Conservation (phyloP, 345 rosid species). For the Carallia brachiata region DNA sequence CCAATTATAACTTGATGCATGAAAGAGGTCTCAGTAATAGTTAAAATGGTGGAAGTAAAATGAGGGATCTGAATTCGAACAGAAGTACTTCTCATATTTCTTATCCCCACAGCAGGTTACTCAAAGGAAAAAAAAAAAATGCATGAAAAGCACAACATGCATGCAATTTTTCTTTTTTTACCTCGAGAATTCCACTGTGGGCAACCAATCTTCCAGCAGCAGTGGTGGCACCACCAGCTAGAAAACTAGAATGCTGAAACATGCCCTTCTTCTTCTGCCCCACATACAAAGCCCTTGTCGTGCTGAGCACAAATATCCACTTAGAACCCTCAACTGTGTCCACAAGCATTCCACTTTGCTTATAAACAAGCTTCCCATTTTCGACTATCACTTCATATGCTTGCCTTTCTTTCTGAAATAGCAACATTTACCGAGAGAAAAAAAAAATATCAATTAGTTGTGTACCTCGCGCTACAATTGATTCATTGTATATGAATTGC, state of each 20-base stretch:
- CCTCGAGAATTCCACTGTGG: slow-evolving; percentile 51
- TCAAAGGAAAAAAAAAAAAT: too few species aligned
- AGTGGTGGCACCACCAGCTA: slow-evolving; percentile 65
- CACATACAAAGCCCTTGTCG: slow-evolving; percentile 50
- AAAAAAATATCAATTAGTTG: neutral
- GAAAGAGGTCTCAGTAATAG: too few species aligned
- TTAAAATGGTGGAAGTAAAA: too few species aligned
- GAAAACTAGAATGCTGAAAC: slow-evolving; percentile 75
- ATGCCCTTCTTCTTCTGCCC: slow-evolving; percentile 64
- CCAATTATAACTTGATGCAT: too few species aligned
- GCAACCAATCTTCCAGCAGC: slow-evolving; percentile 74
- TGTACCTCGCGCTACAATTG: too few species aligned
- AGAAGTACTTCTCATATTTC: too few species aligned
- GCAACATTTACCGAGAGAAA: neutral
- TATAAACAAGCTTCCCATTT: slow-evolving; percentile 49
- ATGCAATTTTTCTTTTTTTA: neutral
- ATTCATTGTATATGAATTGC: neutral
- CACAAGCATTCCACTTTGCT: slow-evolving; percentile 28
- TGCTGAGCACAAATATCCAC: slow-evolving; percentile 74
- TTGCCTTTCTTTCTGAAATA: slow-evolving; percentile 52
- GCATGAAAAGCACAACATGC: too few species aligned
- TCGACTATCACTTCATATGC: slow-evolving; percentile 52
- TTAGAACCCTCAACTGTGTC: slow-evolving; percentile 50
- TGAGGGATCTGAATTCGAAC: too few species aligned
- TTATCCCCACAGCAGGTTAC: too few species aligned